Conservation (phyloP, 2,329 filamentous ascomycete species). For the Aspergillus ustus region DNA sequence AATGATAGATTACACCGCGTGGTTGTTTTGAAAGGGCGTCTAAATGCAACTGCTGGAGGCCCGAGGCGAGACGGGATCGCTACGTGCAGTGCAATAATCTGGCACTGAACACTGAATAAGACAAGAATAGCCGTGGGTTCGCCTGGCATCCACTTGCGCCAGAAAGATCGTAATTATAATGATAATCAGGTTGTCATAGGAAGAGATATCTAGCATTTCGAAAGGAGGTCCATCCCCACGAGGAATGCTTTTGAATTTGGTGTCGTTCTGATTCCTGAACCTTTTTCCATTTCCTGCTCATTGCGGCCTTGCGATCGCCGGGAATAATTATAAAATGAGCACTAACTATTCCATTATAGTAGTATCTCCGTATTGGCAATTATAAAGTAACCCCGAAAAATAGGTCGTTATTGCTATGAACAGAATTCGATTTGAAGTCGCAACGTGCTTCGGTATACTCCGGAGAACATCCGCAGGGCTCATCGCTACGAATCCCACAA, state of each 20-base stretch:
- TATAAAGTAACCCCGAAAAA: not conserved
- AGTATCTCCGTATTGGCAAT: not conserved
- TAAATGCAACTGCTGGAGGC: not conserved
- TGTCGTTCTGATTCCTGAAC: not conserved
- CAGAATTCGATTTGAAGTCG: not conserved
- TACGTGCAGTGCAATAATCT: not conserved
- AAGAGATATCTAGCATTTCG: not conserved
- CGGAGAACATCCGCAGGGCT: conserved; percentile 17
- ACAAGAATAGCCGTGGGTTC: conserved; percentile 9
- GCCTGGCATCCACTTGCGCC: conserved; percentile 9
- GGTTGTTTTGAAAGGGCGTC: conserved; percentile 4
- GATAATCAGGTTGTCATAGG: not conserved
- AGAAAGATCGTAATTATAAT: not conserved
- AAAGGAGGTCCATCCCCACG: not conserved
- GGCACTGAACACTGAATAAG: conserved; percentile 4
- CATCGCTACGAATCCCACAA: conserved; percentile 12
- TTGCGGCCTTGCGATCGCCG: conserved; percentile 8
- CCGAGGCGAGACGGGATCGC: not conserved
- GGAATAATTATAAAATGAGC: conserved; percentile 7
- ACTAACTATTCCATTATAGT: not conserved
- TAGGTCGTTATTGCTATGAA: not conserved
- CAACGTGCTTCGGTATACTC: not conserved
- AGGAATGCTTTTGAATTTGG: conserved; percentile 14
- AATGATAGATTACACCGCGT: not conserved
- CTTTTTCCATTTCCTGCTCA: conserved; percentile 2